A percentile compares a stretch with the other conserved stretches of the same genome.
Evolutionary conservation across 176 grass and related monocot genomes (phyloP).

Genomic region (Raddia guianensis): DNA sequence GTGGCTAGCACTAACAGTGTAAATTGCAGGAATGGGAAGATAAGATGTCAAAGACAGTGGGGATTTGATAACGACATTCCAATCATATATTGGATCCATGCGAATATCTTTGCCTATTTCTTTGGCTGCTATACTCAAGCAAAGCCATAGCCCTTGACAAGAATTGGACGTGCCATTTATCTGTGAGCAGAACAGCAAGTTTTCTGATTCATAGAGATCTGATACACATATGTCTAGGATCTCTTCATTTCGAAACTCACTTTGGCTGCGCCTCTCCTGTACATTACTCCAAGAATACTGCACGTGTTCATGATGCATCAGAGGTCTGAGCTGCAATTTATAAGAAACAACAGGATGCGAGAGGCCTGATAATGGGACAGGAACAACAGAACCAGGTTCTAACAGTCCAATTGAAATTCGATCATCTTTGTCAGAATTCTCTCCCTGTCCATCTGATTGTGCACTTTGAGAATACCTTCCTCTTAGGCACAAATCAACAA

Average conservation of each 20-base stretch:
- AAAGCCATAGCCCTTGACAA: conserved; percentile 79
- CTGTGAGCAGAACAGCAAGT: conserved; percentile 80
- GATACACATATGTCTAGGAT: conserved; percentile 78
- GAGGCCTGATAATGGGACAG: conserved; percentile 71
- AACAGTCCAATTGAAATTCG: conserved; percentile 71
- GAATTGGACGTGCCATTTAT: conserved; percentile 61
- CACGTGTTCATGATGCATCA: conserved; percentile 39
- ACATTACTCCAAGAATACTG: conserved; percentile 82
- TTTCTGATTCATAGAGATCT: conserved; percentile 79
- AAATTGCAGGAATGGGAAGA: conserved; percentile 83
- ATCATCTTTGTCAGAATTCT: conserved; percentile 56
- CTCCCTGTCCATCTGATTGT: conserved; percentile 52
- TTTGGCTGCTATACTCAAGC: conserved; percentile 79
- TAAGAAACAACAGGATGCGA: conserved; percentile 65
- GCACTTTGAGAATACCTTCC: conserved; percentile 50
- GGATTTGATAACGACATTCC: conserved; percentile 76
- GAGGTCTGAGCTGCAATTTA: conserved; percentile 69
- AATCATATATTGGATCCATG: conserved; percentile 83
- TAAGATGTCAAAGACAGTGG: conserved; percentile 81
- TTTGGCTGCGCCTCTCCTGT: conserved; percentile 60
- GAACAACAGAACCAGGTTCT: conserved; percentile 63
- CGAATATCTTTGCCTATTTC: conserved; percentile 94
- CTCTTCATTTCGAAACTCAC: conserved; percentile 59
- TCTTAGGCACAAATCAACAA: conserved; percentile 68
- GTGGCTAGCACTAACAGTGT: conserved; percentile 56